Evolutionary conservation across 257 asterid genomes (phyloP).

Genomic region (Cruciata laevipes): DNA sequence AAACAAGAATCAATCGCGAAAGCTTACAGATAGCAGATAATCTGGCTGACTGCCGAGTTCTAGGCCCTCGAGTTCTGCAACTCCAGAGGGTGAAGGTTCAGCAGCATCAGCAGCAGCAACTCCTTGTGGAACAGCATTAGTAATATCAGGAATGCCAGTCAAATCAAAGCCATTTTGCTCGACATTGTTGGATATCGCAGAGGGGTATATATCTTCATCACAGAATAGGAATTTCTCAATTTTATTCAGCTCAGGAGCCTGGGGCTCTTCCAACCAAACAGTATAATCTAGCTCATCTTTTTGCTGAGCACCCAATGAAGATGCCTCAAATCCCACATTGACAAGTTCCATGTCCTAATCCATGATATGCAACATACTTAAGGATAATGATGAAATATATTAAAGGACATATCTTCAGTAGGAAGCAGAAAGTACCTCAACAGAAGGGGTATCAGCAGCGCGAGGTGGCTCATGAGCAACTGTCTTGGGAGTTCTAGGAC

Average conservation of each 20-base stretch:
- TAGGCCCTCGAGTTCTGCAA: slow-evolving; percentile 51
- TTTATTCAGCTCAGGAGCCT: slow-evolving; percentile 23
- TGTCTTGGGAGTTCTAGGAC: slow-evolving; percentile 70
- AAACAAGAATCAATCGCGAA: slow-evolving; percentile 2
- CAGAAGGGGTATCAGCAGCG: slow-evolving; percentile 39
- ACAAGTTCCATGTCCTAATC: slow-evolving; percentile 34
- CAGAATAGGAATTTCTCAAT: slow-evolving; percentile 31
- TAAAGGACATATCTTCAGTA: background rate
- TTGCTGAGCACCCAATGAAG: slow-evolving; percentile 22
- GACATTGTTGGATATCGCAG: slow-evolving; percentile 13
- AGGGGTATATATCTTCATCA: slow-evolving; percentile 33
- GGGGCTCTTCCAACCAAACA: slow-evolving; percentile 32
- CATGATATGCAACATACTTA: background rate
- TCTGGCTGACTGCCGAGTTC: slow-evolving; percentile 66
- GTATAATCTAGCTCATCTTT: slow-evolving; percentile 30
- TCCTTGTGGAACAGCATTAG: slow-evolving; percentile 20
- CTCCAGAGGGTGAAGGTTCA: slow-evolving; percentile 26
- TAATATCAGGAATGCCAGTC: slow-evolving; percentile 21
- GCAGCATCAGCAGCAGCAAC: no score
- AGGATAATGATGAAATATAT: background rate
- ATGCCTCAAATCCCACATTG: slow-evolving; percentile 21
- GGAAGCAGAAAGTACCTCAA: slow-evolving; percentile 42
- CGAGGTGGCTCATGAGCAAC: slow-evolving; percentile 56
- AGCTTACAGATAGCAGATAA: slow-evolving; percentile 41
- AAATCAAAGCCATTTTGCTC: slow-evolving; percentile 18